Evolutionary conservation across 345 rosid genomes (phyloP), one percentile per base, ranked within the genome.

Genomic region (Boechera divaricarpa): DNA sequence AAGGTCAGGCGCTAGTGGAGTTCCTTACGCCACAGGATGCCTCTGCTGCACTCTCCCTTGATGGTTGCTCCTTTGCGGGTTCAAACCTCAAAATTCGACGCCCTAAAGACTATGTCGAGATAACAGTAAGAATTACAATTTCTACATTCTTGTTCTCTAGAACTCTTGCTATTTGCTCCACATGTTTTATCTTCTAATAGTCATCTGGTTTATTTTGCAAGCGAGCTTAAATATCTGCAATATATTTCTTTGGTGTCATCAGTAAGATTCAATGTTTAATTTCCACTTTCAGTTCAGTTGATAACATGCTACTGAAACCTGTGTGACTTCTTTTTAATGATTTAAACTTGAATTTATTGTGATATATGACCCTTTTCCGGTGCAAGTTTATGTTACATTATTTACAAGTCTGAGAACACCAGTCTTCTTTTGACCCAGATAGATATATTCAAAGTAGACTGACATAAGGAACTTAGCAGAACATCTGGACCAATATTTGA

Each of bases 1-100:
- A 88, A 80, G 55, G 85, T 11, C 98, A 91, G 82, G 99, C 97
- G 35, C 75, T 95, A 79, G 86, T 92, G 48, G 99, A 95, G 81
- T 92, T 95, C 85, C 94, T 92, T 73, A 92, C 98, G 31, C 93
- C 98, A 16, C 89, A 92, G 82, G 98, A 95, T 87, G 96, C 98
- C 55, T 86, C 97, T 61, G 87, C 94, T 79, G 98, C 97, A 64
- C 91, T 92, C 79, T 87, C 88, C 71, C 84, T 87, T 71, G 91
- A 92, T 83, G 96, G 98, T 72, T 55, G 77, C 76, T 80, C 71
- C 67, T 86, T 91, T 76, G 86, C 73, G 66, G 96, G 91, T 36
- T 84, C 90, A 68, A 59, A 72, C 77, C 86, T 92, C 72, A 95
- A 82, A 85, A 83, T 92, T 73, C 87, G 93, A 76, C 94, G 94